Conservation (phyloP, 768 basidiomycete species). For the Macrolepiota albuminosa region DNA sequence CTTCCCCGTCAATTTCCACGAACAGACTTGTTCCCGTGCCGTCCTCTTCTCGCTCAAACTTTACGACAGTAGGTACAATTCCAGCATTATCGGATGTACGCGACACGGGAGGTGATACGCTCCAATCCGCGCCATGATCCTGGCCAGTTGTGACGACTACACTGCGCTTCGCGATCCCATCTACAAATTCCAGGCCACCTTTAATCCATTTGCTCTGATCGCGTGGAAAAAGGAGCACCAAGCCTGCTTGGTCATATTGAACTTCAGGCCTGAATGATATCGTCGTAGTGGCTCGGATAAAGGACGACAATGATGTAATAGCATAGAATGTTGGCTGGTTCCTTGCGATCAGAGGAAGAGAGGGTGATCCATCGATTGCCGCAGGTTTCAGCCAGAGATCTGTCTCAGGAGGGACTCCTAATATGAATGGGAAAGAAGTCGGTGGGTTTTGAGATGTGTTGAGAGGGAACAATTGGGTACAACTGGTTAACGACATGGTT, state of each 20-base stretch:
- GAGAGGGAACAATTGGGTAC: not conserved
- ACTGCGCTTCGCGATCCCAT: conserved; percentile 14
- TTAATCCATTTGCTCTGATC: conserved; percentile 17
- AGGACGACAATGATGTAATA: conserved; percentile 2
- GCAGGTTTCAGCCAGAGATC: conserved; percentile 19
- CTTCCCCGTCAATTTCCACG: conserved; percentile 14
- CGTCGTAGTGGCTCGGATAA: conserved; percentile 12
- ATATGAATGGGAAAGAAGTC: conserved; percentile 13
- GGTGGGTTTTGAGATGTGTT: conserved; percentile 15
- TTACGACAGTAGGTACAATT: conserved; percentile 9
- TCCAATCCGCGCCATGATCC: conserved; percentile 15
- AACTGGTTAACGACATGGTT: not conserved
- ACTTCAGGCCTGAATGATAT: conserved; percentile 11
- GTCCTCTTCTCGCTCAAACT: conserved; percentile 15
- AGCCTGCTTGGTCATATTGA: conserved; percentile 16
- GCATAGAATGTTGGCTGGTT: conserved; percentile 16
- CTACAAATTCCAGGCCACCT: conserved; percentile 15
- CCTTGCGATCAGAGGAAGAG: conserved; percentile 6
- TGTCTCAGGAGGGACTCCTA: conserved; percentile 11
- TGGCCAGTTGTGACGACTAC: conserved; percentile 13
- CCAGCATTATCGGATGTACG: conserved; percentile 1
- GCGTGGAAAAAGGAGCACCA: conserved; percentile 11
- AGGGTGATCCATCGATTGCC: conserved; percentile 11
- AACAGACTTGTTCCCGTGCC: conserved; percentile 16
- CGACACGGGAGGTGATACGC: conserved; percentile 13